Evolutionary conservation across 495 filamentous ascomycete species (phyloP).

Genomic region (Neurospora sp.): DNA sequence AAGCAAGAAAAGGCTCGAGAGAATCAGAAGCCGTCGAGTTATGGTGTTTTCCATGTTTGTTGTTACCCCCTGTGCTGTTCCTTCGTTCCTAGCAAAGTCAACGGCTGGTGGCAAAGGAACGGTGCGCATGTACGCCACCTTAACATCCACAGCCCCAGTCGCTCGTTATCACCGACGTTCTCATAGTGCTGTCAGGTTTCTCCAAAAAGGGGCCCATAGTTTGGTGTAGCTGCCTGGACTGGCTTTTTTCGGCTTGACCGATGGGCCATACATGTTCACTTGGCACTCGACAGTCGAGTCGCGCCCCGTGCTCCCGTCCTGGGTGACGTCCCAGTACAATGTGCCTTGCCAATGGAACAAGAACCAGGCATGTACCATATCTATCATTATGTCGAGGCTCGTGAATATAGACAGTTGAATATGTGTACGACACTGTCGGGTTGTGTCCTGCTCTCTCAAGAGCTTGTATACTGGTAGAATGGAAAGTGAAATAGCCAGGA

Average conservation of each 20-base stretch:
- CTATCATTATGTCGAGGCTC: neutral
- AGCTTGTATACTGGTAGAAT: neutral
- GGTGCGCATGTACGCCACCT: neutral
- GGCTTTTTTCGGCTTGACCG: neutral
- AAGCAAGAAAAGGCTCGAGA: neutral
- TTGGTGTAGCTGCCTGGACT: neutral
- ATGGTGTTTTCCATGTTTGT: neutral
- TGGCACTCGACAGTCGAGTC: neutral
- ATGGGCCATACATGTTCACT: neutral
- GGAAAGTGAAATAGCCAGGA: neutral
- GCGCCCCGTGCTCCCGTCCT: neutral
- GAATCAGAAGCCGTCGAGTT: neutral
- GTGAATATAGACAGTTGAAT: neutral
- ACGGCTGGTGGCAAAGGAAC: neutral
- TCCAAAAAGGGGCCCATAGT: neutral
- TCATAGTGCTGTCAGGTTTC: neutral
- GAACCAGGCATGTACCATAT: neutral
- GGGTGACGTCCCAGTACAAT: neutral
- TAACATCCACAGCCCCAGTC: neutral
- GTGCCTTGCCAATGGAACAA: neutral
- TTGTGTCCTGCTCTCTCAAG: neutral
- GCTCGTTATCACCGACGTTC: neutral
- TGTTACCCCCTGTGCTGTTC: neutral
- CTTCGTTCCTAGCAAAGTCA: neutral
- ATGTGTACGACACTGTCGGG: neutral